Evolutionary conservation across 1,139 yeast genomes (phyloP), one percentile per base, ranked within the genome.

Genomic region (Blastobotrys raffinosifermentans): DNA sequence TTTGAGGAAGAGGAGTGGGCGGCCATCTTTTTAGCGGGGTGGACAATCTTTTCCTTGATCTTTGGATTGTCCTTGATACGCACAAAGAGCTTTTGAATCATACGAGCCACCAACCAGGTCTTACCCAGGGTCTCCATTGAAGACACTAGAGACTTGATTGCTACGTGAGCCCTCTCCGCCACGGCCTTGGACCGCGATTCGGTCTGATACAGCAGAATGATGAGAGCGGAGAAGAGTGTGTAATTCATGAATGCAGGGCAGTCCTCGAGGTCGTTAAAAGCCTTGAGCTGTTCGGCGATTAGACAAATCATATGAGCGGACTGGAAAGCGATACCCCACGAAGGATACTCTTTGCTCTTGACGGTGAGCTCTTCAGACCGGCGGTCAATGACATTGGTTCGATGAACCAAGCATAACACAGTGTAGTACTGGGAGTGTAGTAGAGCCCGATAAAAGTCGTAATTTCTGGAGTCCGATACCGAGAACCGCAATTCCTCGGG

Each of bases 251-350:
- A 69, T 18, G 78, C 75, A 19, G 82, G 80, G 54, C 78, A 68
- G 51, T 70, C 70, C 44, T 63, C 63, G 41, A 78, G 55, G 50
- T 75, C 73, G 41, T 72, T 70, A 35, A 72, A 67, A 32, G 72
- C 74, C 25, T 72, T 59, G 45, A 83, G 52, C 42, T 75, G 76
- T 41, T 80, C 80, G 32, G 77, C 66, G 38, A 83, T 79, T 43
- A 77, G 69, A 4, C 83, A 75, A 45, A 83, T 79, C 81, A 81
- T 80, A 53, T 85, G 76, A 1, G 93, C 86, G 0, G 94, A 86
- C 57, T 82, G 89, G 65, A 83, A 83, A 2, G 89, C 81, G 45
- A 84, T 82, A 10, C 91, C 87, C 83, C 91, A 79, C 5, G 86
- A 77, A 1, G 91, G 87, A 56, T 79, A 80, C 45, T 49, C 45